Evolutionary conservation across 2,329 filamentous ascomycete genomes (phyloP), one percentile per base, ranked within the genome.

Genomic region (Fusarium gaditjirri): DNA sequence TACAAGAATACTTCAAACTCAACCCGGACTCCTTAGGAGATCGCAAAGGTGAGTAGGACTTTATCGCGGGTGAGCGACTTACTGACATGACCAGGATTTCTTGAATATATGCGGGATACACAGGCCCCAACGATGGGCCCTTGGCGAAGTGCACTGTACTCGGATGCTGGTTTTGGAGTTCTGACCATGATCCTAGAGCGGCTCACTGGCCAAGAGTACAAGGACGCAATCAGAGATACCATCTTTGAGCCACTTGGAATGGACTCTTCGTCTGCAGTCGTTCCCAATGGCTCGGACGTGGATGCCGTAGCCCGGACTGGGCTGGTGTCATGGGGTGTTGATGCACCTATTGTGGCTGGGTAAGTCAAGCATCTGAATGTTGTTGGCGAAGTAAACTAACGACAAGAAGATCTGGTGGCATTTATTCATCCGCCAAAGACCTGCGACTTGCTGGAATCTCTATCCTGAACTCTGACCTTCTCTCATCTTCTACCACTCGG

Each of bases 331-430:
- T 77, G 75, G 75, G 69, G 50, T 2, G 1, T 16, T 0, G 70
- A 81, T 44, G 41, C 63, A 1, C 66, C 74, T 0, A 58, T 78
- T 4, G 39, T 80, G 0, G 76, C 75, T 17, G 46, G 61, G 74
- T 76, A 61, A 10, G 70, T 58, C 7, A 9, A 27, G 25, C 14
- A 21, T 53, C 74, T 5, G 0, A 25, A 8, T 11, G 23, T 13
- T 11, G 2, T 17, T 5, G 3, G 6, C 2, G 21, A 42, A n/a
- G 6, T 3, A 6, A 11, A 16, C 39, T 67, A 5, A 67, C 16
- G 0, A 14, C 0, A 4, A 3, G 4, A 19, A 71, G 72, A 23
- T 72, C 74, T 6, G 74, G 74, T 13, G 70, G 74, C 1, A 25
- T 72, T 6, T 75, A 75, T 27, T 54, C 57, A 3, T 68, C 38